These are phyloP conservation scores for Cucurbita pepo DNA, from an alignment of 306 rosid species.

Conservation along the genomic window DNA sequence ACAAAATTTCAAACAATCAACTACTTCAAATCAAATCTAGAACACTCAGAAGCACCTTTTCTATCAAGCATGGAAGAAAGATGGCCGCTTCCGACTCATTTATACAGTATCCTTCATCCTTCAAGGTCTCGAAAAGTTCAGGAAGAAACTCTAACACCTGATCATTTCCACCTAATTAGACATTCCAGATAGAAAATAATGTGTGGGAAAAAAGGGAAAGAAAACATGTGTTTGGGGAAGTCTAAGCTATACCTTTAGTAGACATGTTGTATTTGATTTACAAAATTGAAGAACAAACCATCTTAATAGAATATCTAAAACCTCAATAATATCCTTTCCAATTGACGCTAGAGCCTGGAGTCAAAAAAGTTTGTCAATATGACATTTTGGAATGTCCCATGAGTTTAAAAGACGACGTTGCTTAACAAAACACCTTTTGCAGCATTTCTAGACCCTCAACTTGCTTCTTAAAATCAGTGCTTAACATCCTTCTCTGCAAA, in stretches of 20 bases:
- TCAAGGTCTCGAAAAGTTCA: conserved; percentile 65
- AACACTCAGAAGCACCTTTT: conserved; percentile 46
- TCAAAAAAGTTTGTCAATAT: conserved; percentile 6
- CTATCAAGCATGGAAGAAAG: conserved; percentile 81
- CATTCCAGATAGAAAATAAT: neutral
- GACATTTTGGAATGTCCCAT: neutral
- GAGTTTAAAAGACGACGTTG: neutral
- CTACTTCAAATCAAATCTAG: neutral
- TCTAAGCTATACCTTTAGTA: conserved; percentile 54
- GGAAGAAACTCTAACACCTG: conserved; percentile 97
- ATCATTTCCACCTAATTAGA: conserved; percentile 8
- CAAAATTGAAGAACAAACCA: conserved; percentile 96
- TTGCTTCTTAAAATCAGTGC: conserved; percentile 94
- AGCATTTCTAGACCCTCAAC: conserved; percentile 90
- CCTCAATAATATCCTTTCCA: conserved; percentile 72
- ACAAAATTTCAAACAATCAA: neutral
- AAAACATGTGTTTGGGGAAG: neutral
- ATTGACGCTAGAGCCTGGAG: conserved; percentile 77
- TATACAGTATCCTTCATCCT: conserved; percentile 63
- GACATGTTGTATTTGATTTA: conserved; percentile 94
- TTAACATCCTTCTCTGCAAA: conserved; percentile 80
- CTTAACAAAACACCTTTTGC: conserved; percentile 48
- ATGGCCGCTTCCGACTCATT: conserved; percentile 87
- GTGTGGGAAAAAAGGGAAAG: neutral
- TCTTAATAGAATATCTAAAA: conserved; percentile 78